Percentiles rank a stretch among this genome's conserved stretches.
These are phyloP conservation scores for Peronospora belbahrii DNA, from an alignment of 352 stramenopile species.

Conservation along the genomic window DNA sequence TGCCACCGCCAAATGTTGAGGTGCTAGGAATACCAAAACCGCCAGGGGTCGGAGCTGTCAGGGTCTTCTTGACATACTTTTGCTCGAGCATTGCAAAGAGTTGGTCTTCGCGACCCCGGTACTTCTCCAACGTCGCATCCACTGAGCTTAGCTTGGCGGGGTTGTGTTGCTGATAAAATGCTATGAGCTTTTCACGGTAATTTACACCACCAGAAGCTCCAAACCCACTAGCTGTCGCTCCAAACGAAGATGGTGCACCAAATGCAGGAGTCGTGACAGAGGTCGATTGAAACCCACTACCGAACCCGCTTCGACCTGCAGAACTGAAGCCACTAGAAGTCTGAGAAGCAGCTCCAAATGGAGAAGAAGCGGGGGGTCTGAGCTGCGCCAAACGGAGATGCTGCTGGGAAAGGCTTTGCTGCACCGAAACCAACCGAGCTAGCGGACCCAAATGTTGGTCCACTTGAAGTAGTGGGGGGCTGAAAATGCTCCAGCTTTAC, in stretches of 20 bases:
- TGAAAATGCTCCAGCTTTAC: constrained; percentile 44
- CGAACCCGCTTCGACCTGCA: constrained; percentile 24
- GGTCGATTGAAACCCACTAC: constrained; percentile 21
- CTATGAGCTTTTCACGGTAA: constrained; percentile 45
- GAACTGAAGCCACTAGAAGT: constrained; percentile 19
- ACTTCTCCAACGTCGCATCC: constrained; percentile 62
- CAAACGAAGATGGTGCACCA: constrained; percentile 27
- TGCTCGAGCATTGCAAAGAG: constrained; percentile 71
- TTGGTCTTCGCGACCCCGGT: constrained; percentile 57
- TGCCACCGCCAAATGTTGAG: constrained; percentile 27
- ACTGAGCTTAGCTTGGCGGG: constrained; percentile 61
- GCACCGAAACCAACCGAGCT: constrained; percentile 38
- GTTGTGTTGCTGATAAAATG: constrained; percentile 75
- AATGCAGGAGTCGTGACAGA: constrained; percentile 16
- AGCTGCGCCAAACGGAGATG: constrained; percentile 37
- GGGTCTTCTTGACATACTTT: constrained; percentile 51
- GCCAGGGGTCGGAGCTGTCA: constrained; percentile 12
- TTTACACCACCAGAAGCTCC: constrained; percentile 26
- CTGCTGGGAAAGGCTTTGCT: constrained; percentile 14
- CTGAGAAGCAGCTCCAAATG: constrained; percentile 35
- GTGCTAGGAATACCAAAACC: constrained; percentile 38
- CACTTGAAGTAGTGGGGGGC: constrained; percentile 8
- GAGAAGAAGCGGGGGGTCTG: constrained; percentile 23
- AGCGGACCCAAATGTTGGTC: constrained; percentile 32
- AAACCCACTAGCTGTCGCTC: constrained; percentile 25